These are phyloP conservation scores for Cyberlindnera veronae DNA, from an alignment of 805 yeast species.

Conservation along the genomic window DNA sequence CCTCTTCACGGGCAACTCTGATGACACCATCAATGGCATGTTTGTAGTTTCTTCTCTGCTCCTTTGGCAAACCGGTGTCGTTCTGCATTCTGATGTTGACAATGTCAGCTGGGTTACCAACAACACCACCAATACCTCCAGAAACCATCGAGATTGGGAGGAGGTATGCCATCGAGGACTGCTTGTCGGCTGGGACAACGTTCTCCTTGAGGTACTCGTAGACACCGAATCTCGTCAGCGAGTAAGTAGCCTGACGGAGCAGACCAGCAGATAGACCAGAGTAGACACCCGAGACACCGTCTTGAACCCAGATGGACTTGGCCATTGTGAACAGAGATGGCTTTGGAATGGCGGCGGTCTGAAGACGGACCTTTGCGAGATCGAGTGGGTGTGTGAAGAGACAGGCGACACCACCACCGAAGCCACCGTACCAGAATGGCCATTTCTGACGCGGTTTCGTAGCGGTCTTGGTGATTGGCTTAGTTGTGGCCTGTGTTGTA, in stretches of 20 bases:
- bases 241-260: slow-evolving; percentile 83
- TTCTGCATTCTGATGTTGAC: slow-evolving; percentile 91
- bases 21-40: slow-evolving; percentile 76
- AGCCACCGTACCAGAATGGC: slow-evolving; percentile 66
- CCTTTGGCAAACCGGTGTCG: slow-evolving; percentile 65
- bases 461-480: slow-evolving; percentile 3
- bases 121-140: slow-evolving; percentile 80
- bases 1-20: slow-evolving; percentile 60
- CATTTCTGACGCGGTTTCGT: slow-evolving; percentile 28
- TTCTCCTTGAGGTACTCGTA: slow-evolving; percentile 72
- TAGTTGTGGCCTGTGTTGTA: not conserved
- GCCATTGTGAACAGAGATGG: slow-evolving; percentile 61
- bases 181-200: slow-evolving; percentile 36
- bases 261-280: slow-evolving; percentile 81
- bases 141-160: slow-evolving; percentile 82
- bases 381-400: slow-evolving; percentile 78
- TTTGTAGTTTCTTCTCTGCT: slow-evolving; percentile 65
- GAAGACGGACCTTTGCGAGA: slow-evolving; percentile 81
- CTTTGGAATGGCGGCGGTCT: slow-evolving; percentile 69
- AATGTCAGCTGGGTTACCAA: slow-evolving; percentile 86
- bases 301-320: slow-evolving; percentile 52
- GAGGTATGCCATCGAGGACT: slow-evolving; percentile 55
- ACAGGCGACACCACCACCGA: slow-evolving; percentile 65
- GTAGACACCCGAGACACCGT: slow-evolving; percentile 69
- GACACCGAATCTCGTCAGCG: slow-evolving; percentile 83